phyloP scores from a whole-genome alignment of 495 filamentous ascomycete genomes.

The Penicillium daleae region DNA sequence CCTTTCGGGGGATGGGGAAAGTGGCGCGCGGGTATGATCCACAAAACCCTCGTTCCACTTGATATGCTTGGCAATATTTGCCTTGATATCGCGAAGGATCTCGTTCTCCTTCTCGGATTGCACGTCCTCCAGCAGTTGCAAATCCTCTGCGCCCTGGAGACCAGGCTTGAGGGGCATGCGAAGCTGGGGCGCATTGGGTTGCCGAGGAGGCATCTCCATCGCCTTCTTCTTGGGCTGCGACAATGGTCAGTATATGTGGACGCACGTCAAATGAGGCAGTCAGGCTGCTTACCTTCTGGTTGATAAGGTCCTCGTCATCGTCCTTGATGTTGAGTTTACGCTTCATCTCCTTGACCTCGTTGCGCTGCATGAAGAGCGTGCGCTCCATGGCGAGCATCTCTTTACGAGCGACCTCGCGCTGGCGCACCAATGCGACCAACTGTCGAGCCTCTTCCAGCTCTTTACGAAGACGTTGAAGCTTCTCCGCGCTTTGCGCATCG shows the following conservation, averaged over 20 bases:
- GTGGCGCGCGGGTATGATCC: slow-evolving; percentile 79
- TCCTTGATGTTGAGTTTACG: slow-evolving; percentile 85
- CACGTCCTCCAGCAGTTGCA: slow-evolving; percentile 73
- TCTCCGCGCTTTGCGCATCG: slow-evolving; percentile 92
- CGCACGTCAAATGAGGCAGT: background rate
- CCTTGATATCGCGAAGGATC: slow-evolving; percentile 75
- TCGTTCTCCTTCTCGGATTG: slow-evolving; percentile 81
- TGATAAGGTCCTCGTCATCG: slow-evolving; percentile 93
- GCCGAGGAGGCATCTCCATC: slow-evolving; percentile 57
- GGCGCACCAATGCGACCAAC: slow-evolving; percentile 72
- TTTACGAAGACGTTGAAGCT: slow-evolving; percentile 86
- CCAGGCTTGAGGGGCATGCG: slow-evolving; percentile 72
- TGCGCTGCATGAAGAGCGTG: slow-evolving; percentile 77
- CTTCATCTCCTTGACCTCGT: slow-evolving; percentile 82
- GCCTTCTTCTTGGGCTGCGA: slow-evolving; percentile 71
- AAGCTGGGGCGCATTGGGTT: slow-evolving; percentile 60
- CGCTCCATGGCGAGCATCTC: slow-evolving; percentile 75
- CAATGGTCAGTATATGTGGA: slow-evolving; percentile 42
- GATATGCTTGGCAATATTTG: slow-evolving; percentile 78
- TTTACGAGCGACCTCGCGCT: slow-evolving; percentile 75
- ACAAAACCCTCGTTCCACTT: slow-evolving; percentile 85
- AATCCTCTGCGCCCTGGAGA: slow-evolving; percentile 68
- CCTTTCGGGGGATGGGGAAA: slow-evolving; percentile 68
- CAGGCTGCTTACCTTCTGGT: slow-evolving; percentile 73
- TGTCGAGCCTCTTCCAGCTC: slow-evolving; percentile 90